A percentile compares a stretch with the other conserved stretches of the same genome.
Conservation (phyloP, 352 stramenopile genomes). For the Hyaloperonospora arabidopsidis region DNA sequence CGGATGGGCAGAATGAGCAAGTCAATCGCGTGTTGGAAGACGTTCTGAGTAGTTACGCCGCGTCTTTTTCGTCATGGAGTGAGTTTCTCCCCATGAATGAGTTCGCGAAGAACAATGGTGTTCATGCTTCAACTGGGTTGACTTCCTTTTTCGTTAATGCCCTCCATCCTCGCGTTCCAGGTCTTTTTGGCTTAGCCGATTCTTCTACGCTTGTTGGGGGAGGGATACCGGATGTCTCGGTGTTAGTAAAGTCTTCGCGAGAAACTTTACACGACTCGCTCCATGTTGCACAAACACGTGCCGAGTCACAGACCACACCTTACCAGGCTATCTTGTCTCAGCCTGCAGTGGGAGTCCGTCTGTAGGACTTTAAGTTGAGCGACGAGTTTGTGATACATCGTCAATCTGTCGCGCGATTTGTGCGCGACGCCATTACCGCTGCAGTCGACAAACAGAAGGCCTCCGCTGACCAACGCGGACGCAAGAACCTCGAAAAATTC, state of each 20-base stretch:
- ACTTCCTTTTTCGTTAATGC: not conserved
- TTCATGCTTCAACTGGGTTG: not conserved
- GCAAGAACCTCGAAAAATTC: not conserved
- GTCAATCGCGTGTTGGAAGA: not conserved
- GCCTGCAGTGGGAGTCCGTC: not conserved
- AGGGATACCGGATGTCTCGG: not conserved
- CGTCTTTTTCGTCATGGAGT: not conserved
- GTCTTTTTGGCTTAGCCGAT: not conserved
- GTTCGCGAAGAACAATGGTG: not conserved
- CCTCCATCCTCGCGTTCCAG: not conserved
- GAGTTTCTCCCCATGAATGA: not conserved
- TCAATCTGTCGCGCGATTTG: not conserved
- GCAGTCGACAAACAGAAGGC: constrained; percentile 1
- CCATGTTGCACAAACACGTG: too few species aligned
- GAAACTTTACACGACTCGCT: too few species aligned
- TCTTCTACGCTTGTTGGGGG: not conserved
- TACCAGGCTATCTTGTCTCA: not conserved
- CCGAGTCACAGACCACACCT: not conserved
- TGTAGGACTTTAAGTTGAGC: not conserved
- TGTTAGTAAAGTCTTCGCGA: too few species aligned
- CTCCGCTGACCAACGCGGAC: not conserved
- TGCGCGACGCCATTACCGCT: not conserved
- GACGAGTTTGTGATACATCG: not conserved
- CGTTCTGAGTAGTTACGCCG: not conserved
- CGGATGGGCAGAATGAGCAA: not conserved